These are phyloP conservation scores for Toxicodendron radicans DNA, from an alignment of 345 rosid genomes.

Conservation along the genomic window DNA sequence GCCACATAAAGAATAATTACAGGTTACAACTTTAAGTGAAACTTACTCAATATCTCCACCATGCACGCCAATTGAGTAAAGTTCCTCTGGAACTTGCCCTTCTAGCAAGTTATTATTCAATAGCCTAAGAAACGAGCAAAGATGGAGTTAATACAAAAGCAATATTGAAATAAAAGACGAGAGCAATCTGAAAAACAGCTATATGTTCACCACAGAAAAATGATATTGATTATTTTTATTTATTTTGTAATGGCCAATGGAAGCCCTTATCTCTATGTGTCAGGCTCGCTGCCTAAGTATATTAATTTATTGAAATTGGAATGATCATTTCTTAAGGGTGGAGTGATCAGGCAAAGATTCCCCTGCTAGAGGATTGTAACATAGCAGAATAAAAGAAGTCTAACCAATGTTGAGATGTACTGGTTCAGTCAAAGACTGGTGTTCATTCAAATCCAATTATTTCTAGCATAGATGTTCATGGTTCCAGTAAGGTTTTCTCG, in stretches of 20 bases:
- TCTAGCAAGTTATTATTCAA: constrained; percentile 69
- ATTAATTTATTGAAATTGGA: not conserved
- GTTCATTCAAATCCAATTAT: too few relatives aligned
- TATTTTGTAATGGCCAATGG: not conserved
- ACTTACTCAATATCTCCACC: constrained; percentile 95
- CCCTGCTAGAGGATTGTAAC: not conserved
- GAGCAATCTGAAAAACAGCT: not conserved
- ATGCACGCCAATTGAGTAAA: constrained; percentile 84
- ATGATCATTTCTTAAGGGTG: not conserved
- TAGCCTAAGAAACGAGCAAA: constrained; percentile 45
- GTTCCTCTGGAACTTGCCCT: constrained; percentile 84
- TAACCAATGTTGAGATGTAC: not conserved
- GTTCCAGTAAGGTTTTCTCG: too few relatives aligned
- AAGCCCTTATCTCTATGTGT: not conserved
- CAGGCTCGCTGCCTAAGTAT: not conserved
- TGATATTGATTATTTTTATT: too few relatives aligned
- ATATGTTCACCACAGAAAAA: not conserved
- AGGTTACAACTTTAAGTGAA: not conserved
- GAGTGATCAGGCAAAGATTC: not conserved
- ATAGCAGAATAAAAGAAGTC: not conserved
- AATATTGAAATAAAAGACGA: not conserved
- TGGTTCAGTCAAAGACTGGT: not conserved
- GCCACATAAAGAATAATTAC: not conserved
- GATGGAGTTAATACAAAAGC: not conserved
- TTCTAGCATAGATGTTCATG: too few relatives aligned